phyloP scores from a whole-genome alignment of 1,139 yeast species.

The Saccharomyces pastorianus region DNA sequence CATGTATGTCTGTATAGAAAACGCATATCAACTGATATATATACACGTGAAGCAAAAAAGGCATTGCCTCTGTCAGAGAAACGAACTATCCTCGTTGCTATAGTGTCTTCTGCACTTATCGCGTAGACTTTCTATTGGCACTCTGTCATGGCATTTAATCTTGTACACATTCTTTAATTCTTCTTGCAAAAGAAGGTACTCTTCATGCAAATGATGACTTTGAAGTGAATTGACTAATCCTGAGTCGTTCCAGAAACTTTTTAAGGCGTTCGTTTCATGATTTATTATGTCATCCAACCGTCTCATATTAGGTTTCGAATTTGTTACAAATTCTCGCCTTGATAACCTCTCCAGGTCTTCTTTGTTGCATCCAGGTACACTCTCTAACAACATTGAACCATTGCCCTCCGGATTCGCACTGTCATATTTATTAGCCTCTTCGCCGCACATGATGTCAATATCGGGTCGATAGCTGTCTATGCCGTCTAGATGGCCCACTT shows the following conservation, averaged over 20 bases:
- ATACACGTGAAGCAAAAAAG: not conserved
- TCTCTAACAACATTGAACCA: constrained; percentile 6
- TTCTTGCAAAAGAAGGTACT: constrained; percentile 14
- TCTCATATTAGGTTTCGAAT: constrained; percentile 14
- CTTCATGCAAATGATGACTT: constrained; percentile 17
- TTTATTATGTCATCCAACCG: constrained; percentile 15
- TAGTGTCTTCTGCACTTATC: constrained; percentile 1
- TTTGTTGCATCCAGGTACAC: constrained; percentile 13
- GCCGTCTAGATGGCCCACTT: constrained; percentile 12
- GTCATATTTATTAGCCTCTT: constrained; percentile 2
- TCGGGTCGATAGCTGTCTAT: constrained; percentile 23
- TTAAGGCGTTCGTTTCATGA: constrained; percentile 15
- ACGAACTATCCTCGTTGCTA: not conserved
- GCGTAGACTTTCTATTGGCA: constrained; percentile 1
- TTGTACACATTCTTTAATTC: constrained; percentile 10
- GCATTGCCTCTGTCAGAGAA: not conserved
- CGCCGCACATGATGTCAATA: constrained; percentile 21
- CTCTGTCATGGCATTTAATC: not conserved
- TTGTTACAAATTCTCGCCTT: constrained; percentile 4
- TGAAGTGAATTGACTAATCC: constrained; percentile 13
- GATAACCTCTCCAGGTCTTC: constrained; percentile 10
- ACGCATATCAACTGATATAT: not conserved
- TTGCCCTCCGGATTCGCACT: constrained; percentile 4
- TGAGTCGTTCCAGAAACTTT: constrained; percentile 17
- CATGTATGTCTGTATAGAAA: too few species aligned